Base-by-base conservation (phyloP, 2,329 filamentous ascomycete species). In the Thielaviopsis punctulata region DNA sequence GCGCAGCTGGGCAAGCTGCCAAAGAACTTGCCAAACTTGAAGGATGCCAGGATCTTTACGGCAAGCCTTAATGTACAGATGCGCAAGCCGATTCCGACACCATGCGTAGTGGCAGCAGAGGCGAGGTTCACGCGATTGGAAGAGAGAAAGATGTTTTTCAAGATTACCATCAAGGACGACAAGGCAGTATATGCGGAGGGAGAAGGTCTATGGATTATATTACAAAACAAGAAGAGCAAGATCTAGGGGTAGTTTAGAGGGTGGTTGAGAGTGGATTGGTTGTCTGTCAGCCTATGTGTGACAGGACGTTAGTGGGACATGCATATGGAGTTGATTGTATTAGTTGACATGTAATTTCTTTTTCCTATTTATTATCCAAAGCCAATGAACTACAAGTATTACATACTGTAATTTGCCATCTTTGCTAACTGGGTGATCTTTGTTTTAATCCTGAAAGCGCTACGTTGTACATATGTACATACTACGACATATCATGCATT, bases 11-110 rank as follows among this genome's bases (percentile, higher is more conserved):
- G 53, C 10, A 23, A 30, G n/a, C 49, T 58, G 15, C 56, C 58
- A 1, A 13, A 30, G 8, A 51, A 51, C 8, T 45, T 55, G 10
- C n/a, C 45, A 13, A 49, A 54, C 3, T 18, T 58, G 23, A 23
- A 25, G 2, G 43, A 54, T 10, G 12, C n/a, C 3, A 33, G 49
- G 1, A 48, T 56, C 1, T 54, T 56, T 18, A 61, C 59, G 1
- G 56, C 58, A 6, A 24, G 45, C 51, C 59, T 59, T 52, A 30
- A 53, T 19, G 57, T 60, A 18, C 52, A 51, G 5, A 55, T 58
- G 36, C 57, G 51, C 21, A 57, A 52, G 51, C 57, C 56, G 1
- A 23, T 60, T 21, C 21, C 48, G 4, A 58, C 57, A 5, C 59
- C 59, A 4, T 36, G 33, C 7, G 48, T 57, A 18, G 55, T 60